Percentiles rank a stretch among this genome's conserved stretches.
phyloP scores from a whole-genome alignment of 495 filamentous ascomycete species.

The Podospora comata region DNA sequence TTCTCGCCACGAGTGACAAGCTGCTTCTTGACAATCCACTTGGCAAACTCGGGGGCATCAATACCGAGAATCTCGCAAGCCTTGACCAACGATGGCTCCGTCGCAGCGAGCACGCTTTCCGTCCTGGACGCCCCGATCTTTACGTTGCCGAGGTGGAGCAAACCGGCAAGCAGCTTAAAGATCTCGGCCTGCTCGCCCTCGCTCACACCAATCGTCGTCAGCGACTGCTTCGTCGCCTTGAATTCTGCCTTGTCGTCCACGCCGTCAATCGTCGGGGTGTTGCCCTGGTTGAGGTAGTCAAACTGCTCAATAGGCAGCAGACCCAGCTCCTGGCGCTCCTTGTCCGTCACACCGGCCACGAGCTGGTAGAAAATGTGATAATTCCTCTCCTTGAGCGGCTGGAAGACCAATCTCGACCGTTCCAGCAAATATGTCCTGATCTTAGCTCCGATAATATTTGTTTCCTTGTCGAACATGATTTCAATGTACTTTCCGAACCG shows the following conservation, averaged over 20 bases:
- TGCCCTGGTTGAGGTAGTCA: constrained; percentile 94
- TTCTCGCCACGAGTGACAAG: constrained; percentile 95
- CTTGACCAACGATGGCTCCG: constrained; percentile 74
- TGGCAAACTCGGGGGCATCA: constrained; percentile 81
- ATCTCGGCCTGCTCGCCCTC: constrained; percentile 73
- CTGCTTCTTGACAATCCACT: constrained; percentile 99
- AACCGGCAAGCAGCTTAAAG: constrained; percentile 85
- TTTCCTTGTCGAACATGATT: constrained; percentile 95
- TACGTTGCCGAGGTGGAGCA: constrained; percentile 93
- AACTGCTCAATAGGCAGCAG: constrained; percentile 84
- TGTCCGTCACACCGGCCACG: constrained; percentile 86
- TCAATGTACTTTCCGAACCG: constrained; percentile 99
- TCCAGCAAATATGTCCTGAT: constrained; percentile 95
- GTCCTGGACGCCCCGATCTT: constrained; percentile 88
- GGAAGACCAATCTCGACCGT: constrained; percentile 95
- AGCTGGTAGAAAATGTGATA: constrained; percentile 99
- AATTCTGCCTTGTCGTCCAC: constrained; percentile 97
- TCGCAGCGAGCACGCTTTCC: constrained; percentile 76
- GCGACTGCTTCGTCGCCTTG: constrained; percentile 75
- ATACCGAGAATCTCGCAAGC: constrained; percentile 89
- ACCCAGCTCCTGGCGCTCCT: constrained; percentile 72
- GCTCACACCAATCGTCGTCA: constrained; percentile 83
- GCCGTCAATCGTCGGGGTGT: constrained; percentile 83
- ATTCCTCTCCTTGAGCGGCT: constrained; percentile 94
- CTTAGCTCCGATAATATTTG: constrained; percentile 96